Evolutionary conservation across 805 yeast species (phyloP), one percentile per base, ranked within the genome.

Genomic region (Blastobotrys robertii): DNA sequence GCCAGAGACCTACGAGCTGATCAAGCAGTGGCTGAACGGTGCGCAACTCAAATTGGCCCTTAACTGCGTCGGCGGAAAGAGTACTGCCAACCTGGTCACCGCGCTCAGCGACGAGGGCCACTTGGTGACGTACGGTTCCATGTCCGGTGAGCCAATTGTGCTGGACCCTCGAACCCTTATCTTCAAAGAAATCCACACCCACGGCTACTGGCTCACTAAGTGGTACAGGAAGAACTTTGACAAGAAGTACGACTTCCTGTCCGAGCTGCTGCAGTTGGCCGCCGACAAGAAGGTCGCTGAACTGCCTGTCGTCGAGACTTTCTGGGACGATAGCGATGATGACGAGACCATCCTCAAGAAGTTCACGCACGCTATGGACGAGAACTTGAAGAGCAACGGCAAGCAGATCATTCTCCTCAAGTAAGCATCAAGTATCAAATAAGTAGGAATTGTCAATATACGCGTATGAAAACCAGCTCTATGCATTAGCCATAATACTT

Each of bases 91-190:
- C 34, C 70, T 92, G 52, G 90, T 95, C 8, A 73, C 96, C 52
- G 90, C 87, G 60, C 70, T 92, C 44, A 78, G 77, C 33, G 65
- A 68, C n/a, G 77, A 83, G 53, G 95, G 92, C 1, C 73, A 79
- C 38, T 67, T 92, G 69, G 76, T 87, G 52, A 86, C 97, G 1
- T 92, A 92, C 58, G 99, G 99, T 30, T 97, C 95, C 32, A 92
- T 92, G 98, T 85, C 97, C 3, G 79, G 81, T 70, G 88, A 85
- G 65, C 98, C 98, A 1, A 94, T 92, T 8, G 73, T 76, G n/a
- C 64, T 92, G 44, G 96, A 97, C 33, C 86, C 96, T 1, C 76
- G 94, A 0, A 66, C 84, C 46, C 84, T 84, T 57, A 88, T 92
- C 50, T 92, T 92, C 70, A 92, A 88, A 63, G 83, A 88, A 57